A percentile compares a stretch with the other conserved stretches of the same genome.
Evolutionary conservation across 345 rosid genomes (phyloP).

Genomic region (Erysimum cheiranthoides): DNA sequence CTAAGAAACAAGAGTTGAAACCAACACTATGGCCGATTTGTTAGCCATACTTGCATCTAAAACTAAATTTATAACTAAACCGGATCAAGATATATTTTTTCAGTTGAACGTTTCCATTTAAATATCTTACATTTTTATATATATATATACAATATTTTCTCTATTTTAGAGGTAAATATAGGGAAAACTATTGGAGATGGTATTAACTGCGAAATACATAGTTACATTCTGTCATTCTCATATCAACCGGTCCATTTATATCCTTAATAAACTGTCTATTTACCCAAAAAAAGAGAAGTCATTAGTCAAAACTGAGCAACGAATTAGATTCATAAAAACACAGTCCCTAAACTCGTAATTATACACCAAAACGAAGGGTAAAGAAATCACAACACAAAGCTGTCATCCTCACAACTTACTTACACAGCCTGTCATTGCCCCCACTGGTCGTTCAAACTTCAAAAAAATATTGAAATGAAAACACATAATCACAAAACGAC

Average conservation of each 20-base stretch:
- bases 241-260: neutral
- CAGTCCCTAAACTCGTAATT: constrained; percentile 32
- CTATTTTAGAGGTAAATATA: no score
- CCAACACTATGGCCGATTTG: no score
- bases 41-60: no score
- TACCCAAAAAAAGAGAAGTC: neutral
- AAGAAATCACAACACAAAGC: constrained; percentile 18
- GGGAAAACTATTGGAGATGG: no score
- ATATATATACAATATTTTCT: neutral
- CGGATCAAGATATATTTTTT: neutral
- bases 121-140: neutral
- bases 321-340: neutral
- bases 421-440: constrained; percentile 61
- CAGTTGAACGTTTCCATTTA: neutral
- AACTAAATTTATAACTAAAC: no score
- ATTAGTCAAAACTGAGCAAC: neutral
- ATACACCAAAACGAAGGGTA: constrained; percentile 2
- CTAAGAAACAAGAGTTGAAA: no score
- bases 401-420: constrained; percentile 39
- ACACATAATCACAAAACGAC: constrained; percentile 37
- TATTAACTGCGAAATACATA: neutral
- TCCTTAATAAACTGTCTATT: neutral
- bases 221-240: neutral
- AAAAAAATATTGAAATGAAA: constrained; percentile 27
- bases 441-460: constrained; percentile 61